Percentiles rank a stretch among this genome's conserved stretches.
Evolutionary conservation across 2,329 filamentous ascomycete genomes (phyloP).

Genomic region (Fusarium beomiforme): DNA sequence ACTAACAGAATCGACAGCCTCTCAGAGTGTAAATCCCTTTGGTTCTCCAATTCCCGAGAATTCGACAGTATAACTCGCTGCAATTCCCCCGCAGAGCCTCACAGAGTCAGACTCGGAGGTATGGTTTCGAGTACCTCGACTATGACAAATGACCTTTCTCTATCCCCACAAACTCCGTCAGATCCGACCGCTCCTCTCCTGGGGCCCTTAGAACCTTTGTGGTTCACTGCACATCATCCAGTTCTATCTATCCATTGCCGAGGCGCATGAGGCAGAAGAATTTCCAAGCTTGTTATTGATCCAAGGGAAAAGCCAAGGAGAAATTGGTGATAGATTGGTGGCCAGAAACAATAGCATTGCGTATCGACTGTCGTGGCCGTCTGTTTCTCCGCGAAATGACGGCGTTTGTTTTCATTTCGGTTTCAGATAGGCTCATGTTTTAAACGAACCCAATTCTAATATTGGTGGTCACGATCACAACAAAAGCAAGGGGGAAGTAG

Average conservation of each 20-base stretch:
- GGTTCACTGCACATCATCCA: conserved; percentile 17
- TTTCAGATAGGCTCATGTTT: conserved; percentile 8
- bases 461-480: conserved; percentile 11
- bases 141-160: conserved; percentile 25
- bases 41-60: not conserved
- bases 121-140: conserved; percentile 31
- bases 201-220: conserved; percentile 31
- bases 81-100: conserved; percentile 28
- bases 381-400: conserved; percentile 13
- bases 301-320: conserved; percentile 5
- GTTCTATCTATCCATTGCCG: not conserved
- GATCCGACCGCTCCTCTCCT: conserved; percentile 13
- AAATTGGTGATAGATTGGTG: conserved; percentile 13
- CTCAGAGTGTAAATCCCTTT: not conserved
- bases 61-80: conserved; percentile 1
- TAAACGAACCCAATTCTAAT: not conserved
- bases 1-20: conserved; percentile 1
- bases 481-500: conserved; percentile 16
- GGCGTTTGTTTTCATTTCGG: not conserved
- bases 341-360: conserved; percentile 28
- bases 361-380: conserved; percentile 37
- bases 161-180: conserved; percentile 33
- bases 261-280: conserved; percentile 30
- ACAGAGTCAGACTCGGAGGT: conserved; percentile 19
- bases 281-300: conserved; percentile 31